phyloP scores from a whole-genome alignment of 1,284 basidiomycete genomes.

The Rhodotorula sp. region DNA sequence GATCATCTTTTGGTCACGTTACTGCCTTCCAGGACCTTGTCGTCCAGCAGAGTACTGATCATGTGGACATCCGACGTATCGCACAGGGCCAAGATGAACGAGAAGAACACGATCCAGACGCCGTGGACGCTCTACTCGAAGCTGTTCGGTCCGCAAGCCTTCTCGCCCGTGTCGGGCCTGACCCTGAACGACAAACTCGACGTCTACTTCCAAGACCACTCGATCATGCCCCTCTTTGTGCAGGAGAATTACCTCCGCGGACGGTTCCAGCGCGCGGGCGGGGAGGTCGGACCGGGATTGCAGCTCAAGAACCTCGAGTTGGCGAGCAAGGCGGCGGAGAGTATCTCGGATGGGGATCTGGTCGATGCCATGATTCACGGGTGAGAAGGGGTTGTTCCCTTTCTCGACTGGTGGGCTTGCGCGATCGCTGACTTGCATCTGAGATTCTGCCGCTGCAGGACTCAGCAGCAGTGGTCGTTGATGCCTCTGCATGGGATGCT shows the following conservation, averaged over 20 bases:
- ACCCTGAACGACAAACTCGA: slow-evolving; percentile 90
- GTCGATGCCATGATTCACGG: slow-evolving; percentile 92
- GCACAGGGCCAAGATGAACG: slow-evolving; percentile 75
- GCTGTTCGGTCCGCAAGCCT: slow-evolving; percentile 84
- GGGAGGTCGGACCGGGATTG: slow-evolving; percentile 53
- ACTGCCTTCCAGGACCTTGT: slow-evolving; percentile 3
- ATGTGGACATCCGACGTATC: no score
- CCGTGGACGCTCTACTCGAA: slow-evolving; percentile 85
- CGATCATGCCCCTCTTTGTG: slow-evolving; percentile 90
- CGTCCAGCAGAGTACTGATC: background rate
- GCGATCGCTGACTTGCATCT: background rate
- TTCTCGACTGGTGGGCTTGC: background rate
- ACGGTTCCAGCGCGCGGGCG: slow-evolving; percentile 62
- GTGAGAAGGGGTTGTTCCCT: slow-evolving; percentile 53
- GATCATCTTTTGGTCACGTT: no score
- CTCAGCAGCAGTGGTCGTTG: slow-evolving; percentile 92
- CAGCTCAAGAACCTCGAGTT: slow-evolving; percentile 73
- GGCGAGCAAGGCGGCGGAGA: slow-evolving; percentile 69
- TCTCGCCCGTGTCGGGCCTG: slow-evolving; percentile 74
- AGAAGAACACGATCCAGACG: slow-evolving; percentile 86
- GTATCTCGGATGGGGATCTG: slow-evolving; percentile 93
- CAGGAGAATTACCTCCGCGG: slow-evolving; percentile 90
- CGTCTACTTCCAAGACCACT: slow-evolving; percentile 92
- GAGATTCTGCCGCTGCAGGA: slow-evolving; percentile 52
- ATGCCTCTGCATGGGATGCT: slow-evolving; percentile 91